Percentiles rank a stretch among this genome's conserved stretches.
Evolutionary conservation across 805 yeast species (phyloP).

Genomic region (Ogataea zsoltii): DNA sequence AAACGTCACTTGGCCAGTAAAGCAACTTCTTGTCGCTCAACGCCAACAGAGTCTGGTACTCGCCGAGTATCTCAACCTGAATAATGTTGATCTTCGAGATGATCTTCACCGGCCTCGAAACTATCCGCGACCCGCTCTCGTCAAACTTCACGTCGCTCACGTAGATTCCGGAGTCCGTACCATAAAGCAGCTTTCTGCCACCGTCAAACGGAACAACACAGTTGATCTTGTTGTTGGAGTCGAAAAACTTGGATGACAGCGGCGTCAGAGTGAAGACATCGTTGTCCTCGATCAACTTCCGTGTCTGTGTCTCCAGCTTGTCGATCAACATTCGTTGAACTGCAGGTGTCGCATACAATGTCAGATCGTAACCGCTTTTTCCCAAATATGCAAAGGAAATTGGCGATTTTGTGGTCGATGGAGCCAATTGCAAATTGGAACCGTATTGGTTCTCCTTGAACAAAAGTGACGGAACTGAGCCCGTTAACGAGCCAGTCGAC

Average conservation of each 20-base stretch:
- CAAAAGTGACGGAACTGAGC: constrained; percentile 32
- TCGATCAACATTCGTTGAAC: constrained; percentile 81
- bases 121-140: constrained; percentile 51
- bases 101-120: constrained; percentile 73
- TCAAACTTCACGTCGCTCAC: constrained; percentile 65
- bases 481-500: constrained; percentile 33
- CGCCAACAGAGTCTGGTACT: constrained; percentile 78
- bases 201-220: constrained; percentile 95
- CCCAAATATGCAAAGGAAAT: constrained; percentile 56
- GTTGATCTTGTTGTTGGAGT: constrained; percentile 72
- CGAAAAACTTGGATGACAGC: constrained; percentile 74
- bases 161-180: constrained; percentile 90
- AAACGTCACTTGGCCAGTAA: constrained; percentile 75
- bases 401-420: constrained; percentile 40
- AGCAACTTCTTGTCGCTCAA: constrained; percentile 79
- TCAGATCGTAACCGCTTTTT: constrained; percentile 52
- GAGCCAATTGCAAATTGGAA: constrained; percentile 18
- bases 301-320: constrained; percentile 78
- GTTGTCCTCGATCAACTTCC: constrained; percentile 63
- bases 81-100: constrained; percentile 75
- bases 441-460: constrained; percentile 23
- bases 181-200: constrained; percentile 85
- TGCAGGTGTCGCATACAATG: constrained; percentile 54
- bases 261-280: constrained; percentile 80
- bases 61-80: constrained; percentile 90